phyloP scores from a whole-genome alignment of 1,139 yeast species.

The Candida albicans region DNA sequence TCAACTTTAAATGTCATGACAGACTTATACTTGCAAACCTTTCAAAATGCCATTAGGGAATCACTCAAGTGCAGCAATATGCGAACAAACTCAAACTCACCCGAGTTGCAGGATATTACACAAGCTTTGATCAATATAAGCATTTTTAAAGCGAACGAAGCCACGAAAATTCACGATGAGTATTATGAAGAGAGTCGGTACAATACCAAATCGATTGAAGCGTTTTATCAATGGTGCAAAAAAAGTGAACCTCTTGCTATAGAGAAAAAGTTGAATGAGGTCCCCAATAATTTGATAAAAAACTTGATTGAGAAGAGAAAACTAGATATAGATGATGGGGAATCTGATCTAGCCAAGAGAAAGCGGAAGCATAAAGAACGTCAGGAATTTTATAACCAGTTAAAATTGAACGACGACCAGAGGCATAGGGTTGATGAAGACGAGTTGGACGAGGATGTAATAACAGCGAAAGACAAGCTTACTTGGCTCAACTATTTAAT shows the following conservation, averaged over 20 bases:
- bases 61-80: constrained; percentile 28
- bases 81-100: constrained; percentile 20
- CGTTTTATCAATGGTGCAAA: constrained; percentile 36
- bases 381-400: constrained; percentile 44
- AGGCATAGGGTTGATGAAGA: constrained; percentile 14
- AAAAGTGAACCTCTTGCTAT: constrained; percentile 30
- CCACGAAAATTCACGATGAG: constrained; percentile 18
- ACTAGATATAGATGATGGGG: constrained; percentile 25
- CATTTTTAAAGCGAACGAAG: constrained; percentile 43
- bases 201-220: constrained; percentile 40
- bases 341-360: constrained; percentile 29
- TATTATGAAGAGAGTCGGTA: constrained; percentile 20
- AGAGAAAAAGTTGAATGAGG: constrained; percentile 28
- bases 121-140: constrained; percentile 60
- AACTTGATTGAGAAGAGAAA: constrained; percentile 43
- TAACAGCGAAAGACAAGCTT: constrained; percentile 29
- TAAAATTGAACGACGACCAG: constrained; percentile 28
- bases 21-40: constrained; percentile 59
- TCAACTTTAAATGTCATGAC: constrained; percentile 60
- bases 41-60: constrained; percentile 46
- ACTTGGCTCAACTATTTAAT: constrained; percentile 44
- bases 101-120: constrained; percentile 57
- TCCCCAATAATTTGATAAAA: constrained; percentile 33
- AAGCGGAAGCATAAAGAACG: constrained; percentile 26
- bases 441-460: constrained; percentile 26